phyloP scores from a whole-genome alignment of 345 rosid genomes.

The Ricinus communis region DNA sequence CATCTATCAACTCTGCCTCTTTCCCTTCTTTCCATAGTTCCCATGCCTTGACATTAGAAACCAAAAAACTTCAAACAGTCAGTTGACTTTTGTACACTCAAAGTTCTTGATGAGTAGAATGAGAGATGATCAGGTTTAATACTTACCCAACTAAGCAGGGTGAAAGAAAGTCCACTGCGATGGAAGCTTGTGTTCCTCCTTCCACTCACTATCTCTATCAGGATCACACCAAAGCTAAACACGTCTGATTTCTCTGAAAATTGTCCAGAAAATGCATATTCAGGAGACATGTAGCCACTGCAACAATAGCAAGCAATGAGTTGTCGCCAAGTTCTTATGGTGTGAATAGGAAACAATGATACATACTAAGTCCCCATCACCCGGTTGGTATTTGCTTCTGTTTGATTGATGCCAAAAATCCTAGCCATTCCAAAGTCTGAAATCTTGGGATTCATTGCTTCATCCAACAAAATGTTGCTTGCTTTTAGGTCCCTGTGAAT shows the following conservation, averaged over 20 bases:
- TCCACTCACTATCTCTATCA: constrained; percentile 14
- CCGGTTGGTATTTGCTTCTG: constrained; percentile 14
- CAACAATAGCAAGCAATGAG: background rate
- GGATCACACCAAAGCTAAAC: constrained; percentile 17
- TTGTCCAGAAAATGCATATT: constrained; percentile 16
- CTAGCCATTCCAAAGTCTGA: constrained; percentile 21
- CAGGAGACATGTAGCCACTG: constrained; percentile 23
- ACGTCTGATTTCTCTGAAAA: constrained; percentile 22
- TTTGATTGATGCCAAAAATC: constrained; percentile 14
- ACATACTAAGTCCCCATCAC: constrained; percentile 13
- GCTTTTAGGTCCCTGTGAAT: constrained; percentile 22
- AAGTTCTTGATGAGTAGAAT: background rate
- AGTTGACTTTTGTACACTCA: too few relatives aligned
- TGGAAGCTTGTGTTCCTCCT: constrained; percentile 14
- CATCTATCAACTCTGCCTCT: constrained; percentile 6
- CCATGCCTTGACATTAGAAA: constrained; percentile 2
- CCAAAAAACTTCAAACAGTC: background rate
- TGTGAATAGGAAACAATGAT: background rate
- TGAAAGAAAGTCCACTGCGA: constrained; percentile 7
- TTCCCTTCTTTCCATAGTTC: constrained; percentile 13
- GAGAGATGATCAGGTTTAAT: background rate
- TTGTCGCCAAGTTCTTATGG: background rate
- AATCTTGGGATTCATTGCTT: constrained; percentile 16
- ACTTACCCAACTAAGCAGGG: constrained; percentile 8
- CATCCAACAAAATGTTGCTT: constrained; percentile 16